A percentile compares a stretch with the other conserved stretches of the same genome.
phyloP scores from a whole-genome alignment of 805 yeast genomes.

The Zygotorulaspora chibaensis region DNA sequence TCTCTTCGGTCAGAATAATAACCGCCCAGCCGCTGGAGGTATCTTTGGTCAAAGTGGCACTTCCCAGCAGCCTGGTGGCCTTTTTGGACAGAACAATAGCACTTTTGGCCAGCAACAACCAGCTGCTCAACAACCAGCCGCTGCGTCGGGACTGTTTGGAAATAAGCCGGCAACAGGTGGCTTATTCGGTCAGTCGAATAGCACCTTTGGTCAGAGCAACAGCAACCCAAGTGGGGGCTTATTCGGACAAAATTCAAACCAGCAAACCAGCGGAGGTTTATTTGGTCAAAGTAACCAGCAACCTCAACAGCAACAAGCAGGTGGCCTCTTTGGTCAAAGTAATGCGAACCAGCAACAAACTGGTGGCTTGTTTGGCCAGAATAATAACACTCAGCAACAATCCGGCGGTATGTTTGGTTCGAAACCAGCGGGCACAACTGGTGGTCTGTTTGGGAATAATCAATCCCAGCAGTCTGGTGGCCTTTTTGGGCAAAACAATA shows the following conservation, averaged over 20 bases:
- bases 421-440: constrained; percentile 34
- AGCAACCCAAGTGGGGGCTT: constrained; percentile 18
- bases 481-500: constrained; percentile 25
- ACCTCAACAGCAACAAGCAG: constrained; percentile 13
- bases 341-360: constrained; percentile 25
- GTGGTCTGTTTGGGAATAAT: constrained; percentile 38
- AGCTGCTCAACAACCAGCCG: constrained; percentile 13
- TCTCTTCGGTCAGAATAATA: constrained; percentile 35
- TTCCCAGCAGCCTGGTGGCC: constrained; percentile 22
- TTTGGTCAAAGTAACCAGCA: constrained; percentile 24
- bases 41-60: constrained; percentile 41
- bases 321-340: constrained; percentile 31
- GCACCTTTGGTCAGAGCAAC: constrained; percentile 33
- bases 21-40: constrained; percentile 22
- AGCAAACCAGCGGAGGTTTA: constrained; percentile 27
- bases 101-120: constrained; percentile 14
- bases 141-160: constrained; percentile 35
- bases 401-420: constrained; percentile 40
- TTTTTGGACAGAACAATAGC: constrained; percentile 32
- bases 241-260: constrained; percentile 34
- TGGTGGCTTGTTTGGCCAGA: constrained; percentile 36
- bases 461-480: constrained; percentile 33
- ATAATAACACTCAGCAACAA: constrained; percentile 10
- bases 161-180: constrained; percentile 26
- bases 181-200: constrained; percentile 23